These are phyloP conservation scores for Hexamita inflata DNA, from an alignment of 208 protist genomes.

Conservation along the genomic window DNA sequence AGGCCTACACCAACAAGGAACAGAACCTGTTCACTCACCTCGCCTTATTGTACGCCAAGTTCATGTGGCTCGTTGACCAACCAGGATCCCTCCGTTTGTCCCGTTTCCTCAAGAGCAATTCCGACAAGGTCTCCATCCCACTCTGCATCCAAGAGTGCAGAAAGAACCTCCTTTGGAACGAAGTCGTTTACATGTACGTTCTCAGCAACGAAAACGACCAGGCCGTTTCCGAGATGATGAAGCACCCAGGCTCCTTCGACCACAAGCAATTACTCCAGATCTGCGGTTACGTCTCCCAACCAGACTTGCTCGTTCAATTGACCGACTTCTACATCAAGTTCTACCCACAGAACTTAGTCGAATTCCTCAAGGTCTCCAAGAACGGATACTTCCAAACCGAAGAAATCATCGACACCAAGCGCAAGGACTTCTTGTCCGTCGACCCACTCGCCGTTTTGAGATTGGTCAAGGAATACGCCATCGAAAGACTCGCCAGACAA, in stretches of 20 bases:
- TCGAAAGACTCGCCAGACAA: not conserved
- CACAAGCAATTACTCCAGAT: not conserved
- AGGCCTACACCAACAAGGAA: conserved; percentile 82
- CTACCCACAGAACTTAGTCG: not conserved
- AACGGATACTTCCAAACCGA: too few species aligned
- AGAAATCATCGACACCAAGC: too few species aligned
- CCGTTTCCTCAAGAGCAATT: conserved; percentile 92
- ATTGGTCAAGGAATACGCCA: not conserved
- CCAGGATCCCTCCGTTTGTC: conserved; percentile 79
- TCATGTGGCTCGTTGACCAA: conserved; percentile 53
- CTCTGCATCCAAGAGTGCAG: conserved; percentile 79
- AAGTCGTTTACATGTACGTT: conserved; percentile 76
- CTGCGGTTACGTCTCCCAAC: not conserved
- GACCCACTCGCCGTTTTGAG: not conserved
- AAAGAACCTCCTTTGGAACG: conserved; percentile 78
- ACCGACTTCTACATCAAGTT: conserved; percentile 16
- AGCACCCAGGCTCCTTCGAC: conserved; percentile 61
- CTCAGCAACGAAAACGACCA: conserved; percentile 95
- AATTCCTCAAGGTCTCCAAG: conserved; percentile 14
- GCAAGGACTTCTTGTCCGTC: too few species aligned
- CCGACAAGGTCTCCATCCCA: conserved; percentile 81
- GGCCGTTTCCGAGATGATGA: conserved; percentile 85
- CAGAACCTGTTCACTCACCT: conserved; percentile 95
- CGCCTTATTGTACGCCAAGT: conserved; percentile 92
- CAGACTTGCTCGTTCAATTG: not conserved